Percentiles rank a stretch among this genome's conserved stretches.
Evolutionary conservation across 169 alveolate species (phyloP).

Genomic region (Eimeria sp.): DNA sequence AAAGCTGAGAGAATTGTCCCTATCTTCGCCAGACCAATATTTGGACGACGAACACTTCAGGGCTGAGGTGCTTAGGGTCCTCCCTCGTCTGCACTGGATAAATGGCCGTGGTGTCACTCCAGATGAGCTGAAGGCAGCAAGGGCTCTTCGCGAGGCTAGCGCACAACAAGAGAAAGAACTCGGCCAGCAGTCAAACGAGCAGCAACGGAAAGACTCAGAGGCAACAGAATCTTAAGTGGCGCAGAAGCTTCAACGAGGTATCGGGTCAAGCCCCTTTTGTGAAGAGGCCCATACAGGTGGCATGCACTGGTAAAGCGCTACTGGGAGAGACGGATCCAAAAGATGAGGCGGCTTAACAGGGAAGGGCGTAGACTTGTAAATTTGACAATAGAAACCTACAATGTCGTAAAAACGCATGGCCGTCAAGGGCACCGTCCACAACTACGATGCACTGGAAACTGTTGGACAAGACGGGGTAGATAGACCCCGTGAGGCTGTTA

Average conservation of each 20-base stretch:
- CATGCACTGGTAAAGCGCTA: no score
- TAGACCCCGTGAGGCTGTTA: no score
- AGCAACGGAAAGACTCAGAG: not conserved
- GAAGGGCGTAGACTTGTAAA: not conserved
- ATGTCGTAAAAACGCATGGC: not conserved
- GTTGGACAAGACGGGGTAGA: not conserved
- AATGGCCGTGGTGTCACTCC: conserved; percentile 74
- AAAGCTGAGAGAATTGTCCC: conserved; percentile 52
- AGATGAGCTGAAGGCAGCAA: conserved; percentile 69
- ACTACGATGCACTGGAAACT: not conserved
- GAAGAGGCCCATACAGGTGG: not conserved
- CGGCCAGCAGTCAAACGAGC: not conserved
- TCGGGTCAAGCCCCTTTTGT: not conserved
- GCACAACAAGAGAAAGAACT: conserved; percentile 53
- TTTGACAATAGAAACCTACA: not conserved
- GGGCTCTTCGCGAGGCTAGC: conserved; percentile 39
- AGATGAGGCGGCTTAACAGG: not conserved
- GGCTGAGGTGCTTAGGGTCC: conserved; percentile 59
- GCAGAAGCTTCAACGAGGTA: not conserved
- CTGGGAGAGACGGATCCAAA: not conserved
- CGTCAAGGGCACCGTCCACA: not conserved
- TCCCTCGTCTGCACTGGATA: conserved; percentile 64
- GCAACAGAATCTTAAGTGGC: not conserved
- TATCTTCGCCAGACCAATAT: conserved; percentile 49
- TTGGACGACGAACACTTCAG: conserved; percentile 66